Base-by-base conservation (phyloP, 345 rosid species). In the Rhodomyrtus tomentosa region DNA sequence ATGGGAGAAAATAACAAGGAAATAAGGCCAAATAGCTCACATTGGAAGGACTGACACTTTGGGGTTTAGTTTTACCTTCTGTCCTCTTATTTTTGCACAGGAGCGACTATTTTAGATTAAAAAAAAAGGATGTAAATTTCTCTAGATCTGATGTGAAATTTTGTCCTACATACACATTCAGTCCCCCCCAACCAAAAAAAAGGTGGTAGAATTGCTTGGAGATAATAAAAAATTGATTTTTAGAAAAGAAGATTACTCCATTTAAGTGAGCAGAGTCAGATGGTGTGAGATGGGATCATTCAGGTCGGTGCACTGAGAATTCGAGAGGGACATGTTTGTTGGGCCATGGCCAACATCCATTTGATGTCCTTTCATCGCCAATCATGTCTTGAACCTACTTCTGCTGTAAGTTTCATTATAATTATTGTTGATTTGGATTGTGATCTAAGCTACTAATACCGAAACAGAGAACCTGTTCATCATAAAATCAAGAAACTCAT, bases 291-390 rank as follows among this genome's bases (percentile, higher is more conserved):
- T 22, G 83, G 58, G 83, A 81, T 81, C 36, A 81, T 51, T 81
- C 56, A 16, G 83, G 83, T 29, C 83, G 83, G 83, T 81, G 58
- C 83, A 50, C 55, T 29, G 42, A 81, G 83, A 81, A 81, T 29
- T 53, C 53, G 40, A 53, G 83, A 11, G 83, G 83, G 83, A 22
- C 83, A 50, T 81, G 25, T 81, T 36, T 81, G 42, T 38, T 36
- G 83, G 83, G 56, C 83, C 83, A 81, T 68, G 56, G 55, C 58
- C 55, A 29, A 81, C 58, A 81, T 81, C 83, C 83, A 81, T 81
- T 81, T 53, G 79, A 81, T 81, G 83, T 50, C 58, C 27, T 50
- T 50, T 81, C 55, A 53, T 53, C 22, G 4, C 36, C 83, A 52
- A 81, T 81, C 56, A 81, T 81, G 55, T 81, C 83, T 29, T 15